A percentile compares a stretch with the other conserved stretches of the same genome.
Evolutionary conservation across 305 asterid genomes (phyloP).

Genomic region (Petunia hybrid): DNA sequence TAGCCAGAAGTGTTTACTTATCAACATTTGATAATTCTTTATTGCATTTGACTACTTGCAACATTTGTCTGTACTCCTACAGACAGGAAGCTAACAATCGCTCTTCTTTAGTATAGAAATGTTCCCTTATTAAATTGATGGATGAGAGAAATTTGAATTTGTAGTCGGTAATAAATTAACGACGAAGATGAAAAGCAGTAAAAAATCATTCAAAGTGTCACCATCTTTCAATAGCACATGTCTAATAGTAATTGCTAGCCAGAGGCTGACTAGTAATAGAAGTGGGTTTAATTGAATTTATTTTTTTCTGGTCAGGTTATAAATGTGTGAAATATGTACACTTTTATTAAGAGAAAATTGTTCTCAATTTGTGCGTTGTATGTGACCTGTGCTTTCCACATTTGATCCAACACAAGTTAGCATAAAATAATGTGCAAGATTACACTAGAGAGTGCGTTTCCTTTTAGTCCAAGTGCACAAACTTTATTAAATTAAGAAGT

Average conservation of each 20-base stretch:
- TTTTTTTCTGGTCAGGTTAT: not conserved
- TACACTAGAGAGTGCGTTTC: constrained; percentile 16
- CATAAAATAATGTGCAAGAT: constrained; percentile 18
- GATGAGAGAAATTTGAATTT: not conserved
- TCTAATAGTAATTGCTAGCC: not conserved
- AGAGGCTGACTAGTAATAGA: not conserved
- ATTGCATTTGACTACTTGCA: not conserved
- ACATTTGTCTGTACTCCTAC: not conserved
- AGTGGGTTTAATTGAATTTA: not conserved
- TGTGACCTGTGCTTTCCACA: not conserved
- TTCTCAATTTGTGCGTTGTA: not conserved
- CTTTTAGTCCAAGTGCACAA: not conserved
- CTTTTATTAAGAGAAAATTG: too few species aligned
- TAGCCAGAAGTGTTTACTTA: not conserved
- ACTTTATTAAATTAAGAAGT: not conserved
- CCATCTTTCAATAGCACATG: not conserved
- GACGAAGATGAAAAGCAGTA: not conserved
- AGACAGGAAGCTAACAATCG: not conserved
- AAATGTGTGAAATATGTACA: too few species aligned
- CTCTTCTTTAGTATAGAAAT: not conserved
- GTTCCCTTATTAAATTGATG: not conserved
- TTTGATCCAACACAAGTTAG: constrained; percentile 8
- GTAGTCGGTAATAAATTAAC: not conserved
- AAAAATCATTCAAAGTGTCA: not conserved
- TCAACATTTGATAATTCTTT: constrained; percentile 8